Conservation (phyloP, 495 filamentous ascomycete species). For the Talaromyces adpressus region DNA sequence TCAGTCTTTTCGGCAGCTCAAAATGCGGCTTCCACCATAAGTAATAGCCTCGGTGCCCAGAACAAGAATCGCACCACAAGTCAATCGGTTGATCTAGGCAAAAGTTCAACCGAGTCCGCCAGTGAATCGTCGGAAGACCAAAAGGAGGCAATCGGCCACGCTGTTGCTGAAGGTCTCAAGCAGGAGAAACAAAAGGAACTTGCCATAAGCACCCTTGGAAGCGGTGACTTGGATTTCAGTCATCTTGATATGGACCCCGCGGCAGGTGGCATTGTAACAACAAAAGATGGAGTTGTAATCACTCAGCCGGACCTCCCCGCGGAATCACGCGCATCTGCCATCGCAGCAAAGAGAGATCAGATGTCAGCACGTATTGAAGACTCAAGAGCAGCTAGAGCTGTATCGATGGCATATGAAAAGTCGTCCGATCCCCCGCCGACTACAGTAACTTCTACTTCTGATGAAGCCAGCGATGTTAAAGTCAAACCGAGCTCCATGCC, state of each 20-base stretch:
- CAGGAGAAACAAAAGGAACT: constrained; percentile 54
- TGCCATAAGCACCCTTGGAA: constrained; percentile 84
- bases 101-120: constrained; percentile 15
- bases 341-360: constrained; percentile 42
- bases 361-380: constrained; percentile 51
- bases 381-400: constrained; percentile 48
- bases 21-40: constrained; percentile 83
- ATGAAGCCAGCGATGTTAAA: constrained; percentile 27
- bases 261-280: constrained; percentile 29
- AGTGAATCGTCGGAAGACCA: constrained; percentile 12
- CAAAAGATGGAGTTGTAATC: constrained; percentile 32
- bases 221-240: constrained; percentile 79
- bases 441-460: constrained; percentile 21
- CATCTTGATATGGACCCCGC: constrained; percentile 53
- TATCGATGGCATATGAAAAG: constrained; percentile 55
- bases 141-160: constrained; percentile 17
- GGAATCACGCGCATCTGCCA: constrained; percentile 30
- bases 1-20: constrained; percentile 89
- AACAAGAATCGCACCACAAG: constrained; percentile 29
- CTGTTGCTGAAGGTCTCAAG: constrained; percentile 14
- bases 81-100: constrained; percentile 17
- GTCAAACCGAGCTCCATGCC: constrained; percentile 21
- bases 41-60: constrained; percentile 66
- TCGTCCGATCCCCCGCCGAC: constrained; percentile 22
- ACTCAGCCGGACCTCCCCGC: constrained; percentile 27